A percentile compares a stretch with the other conserved stretches of the same genome.
Conservation (phyloP, 306 rosid species). For the Senna siamea region DNA sequence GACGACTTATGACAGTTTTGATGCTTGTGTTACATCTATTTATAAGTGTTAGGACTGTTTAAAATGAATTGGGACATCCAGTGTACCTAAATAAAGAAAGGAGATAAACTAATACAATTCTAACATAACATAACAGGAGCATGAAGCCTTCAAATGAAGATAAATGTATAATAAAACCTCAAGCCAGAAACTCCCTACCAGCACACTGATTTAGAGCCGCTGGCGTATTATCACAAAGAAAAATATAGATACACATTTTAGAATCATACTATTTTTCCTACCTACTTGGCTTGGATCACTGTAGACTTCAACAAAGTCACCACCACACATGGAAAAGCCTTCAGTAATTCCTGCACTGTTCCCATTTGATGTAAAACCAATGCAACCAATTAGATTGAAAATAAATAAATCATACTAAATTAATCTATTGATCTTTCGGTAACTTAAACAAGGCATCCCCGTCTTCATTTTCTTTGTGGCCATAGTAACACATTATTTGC, state of each 20-base stretch:
- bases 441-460: slow-evolving; percentile 12
- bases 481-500: slow-evolving; percentile 3
- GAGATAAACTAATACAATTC: neutral
- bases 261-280: slow-evolving; percentile 41
- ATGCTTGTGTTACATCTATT: neutral
- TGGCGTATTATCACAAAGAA: neutral
- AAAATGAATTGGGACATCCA: too few species aligned
- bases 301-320: slow-evolving; percentile 96
- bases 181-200: neutral
- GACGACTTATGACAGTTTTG: neutral
- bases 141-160: neutral
- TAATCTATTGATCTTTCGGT: neutral
- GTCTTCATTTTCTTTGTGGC: slow-evolving; percentile 6
- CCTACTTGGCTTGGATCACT: slow-evolving; percentile 81
- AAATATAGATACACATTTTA: neutral
- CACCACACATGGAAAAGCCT: slow-evolving; percentile 99
- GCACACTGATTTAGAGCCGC: slow-evolving; percentile 7
- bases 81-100: neutral
- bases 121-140: slow-evolving; percentile 8
- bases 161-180: slow-evolving; percentile 2
- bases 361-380: slow-evolving; percentile 13
- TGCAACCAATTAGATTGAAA: slow-evolving; percentile 26
- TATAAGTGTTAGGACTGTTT: too few species aligned
- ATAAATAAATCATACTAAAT: slow-evolving; percentile 9
- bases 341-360: slow-evolving; percentile 96